These are phyloP conservation scores for Fusarium aywerte DNA, from an alignment of 2,329 filamentous ascomycete genomes.

Conservation along the genomic window DNA sequence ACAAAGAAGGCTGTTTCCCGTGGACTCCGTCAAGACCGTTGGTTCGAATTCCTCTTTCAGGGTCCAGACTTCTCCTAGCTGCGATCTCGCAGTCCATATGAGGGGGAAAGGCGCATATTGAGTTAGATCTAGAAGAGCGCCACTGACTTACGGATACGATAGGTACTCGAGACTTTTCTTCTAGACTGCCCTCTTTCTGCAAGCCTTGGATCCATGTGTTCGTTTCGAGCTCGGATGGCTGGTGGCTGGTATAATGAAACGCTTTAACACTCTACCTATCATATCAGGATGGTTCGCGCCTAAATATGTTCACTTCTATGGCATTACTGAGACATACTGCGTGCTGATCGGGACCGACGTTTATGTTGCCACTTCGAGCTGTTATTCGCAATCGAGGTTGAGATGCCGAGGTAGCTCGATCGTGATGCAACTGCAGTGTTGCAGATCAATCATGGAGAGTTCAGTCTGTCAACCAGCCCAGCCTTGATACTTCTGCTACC, in stretches of 20 bases:
- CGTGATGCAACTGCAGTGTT: neutral
- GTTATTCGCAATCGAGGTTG: neutral
- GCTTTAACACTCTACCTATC: neutral
- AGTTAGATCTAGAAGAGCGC: conserved; percentile 20
- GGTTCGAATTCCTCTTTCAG: neutral
- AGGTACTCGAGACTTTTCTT: neutral
- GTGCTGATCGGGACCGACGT: neutral
- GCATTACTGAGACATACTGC: neutral
- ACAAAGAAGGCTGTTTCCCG: neutral
- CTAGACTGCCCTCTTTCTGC: conserved; percentile 23
- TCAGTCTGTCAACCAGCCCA: neutral
- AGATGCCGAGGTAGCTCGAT: neutral
- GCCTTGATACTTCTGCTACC: neutral
- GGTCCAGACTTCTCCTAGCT: conserved; percentile 15
- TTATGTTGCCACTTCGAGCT: neutral
- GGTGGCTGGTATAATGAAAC: conserved; percentile 3
- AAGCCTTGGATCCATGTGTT: neutral
- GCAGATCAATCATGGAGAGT: neutral
- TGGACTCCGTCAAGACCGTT: neutral
- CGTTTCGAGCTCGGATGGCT: neutral
- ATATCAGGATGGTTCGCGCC: neutral
- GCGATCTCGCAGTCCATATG: neutral
- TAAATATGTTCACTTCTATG: neutral
- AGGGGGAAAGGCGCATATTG: conserved; percentile 1
- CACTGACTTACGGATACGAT: neutral